Conservation (phyloP, 1,139 yeast species). For the Yamadazyma mexicana region DNA sequence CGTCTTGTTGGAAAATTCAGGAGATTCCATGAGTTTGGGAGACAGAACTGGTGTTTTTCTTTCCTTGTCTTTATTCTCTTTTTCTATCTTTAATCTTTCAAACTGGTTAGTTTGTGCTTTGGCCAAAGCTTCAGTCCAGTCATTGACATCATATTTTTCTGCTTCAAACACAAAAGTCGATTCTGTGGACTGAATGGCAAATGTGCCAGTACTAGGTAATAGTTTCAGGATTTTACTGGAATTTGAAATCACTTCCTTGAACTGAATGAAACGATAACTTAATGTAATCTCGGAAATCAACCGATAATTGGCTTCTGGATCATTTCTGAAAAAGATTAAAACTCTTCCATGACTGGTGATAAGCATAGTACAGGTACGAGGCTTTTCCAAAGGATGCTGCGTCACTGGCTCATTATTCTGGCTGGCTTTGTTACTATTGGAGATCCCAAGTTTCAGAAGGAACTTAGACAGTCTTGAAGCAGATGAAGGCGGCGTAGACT, state of each 20-base stretch:
- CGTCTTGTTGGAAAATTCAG: slow-evolving; percentile 14
- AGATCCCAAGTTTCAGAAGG: slow-evolving; percentile 32
- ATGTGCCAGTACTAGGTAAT: slow-evolving; percentile 45
- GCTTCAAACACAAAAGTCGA: slow-evolving; percentile 57
- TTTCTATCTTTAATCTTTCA: slow-evolving; percentile 35
- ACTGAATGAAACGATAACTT: slow-evolving; percentile 46
- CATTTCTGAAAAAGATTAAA: slow-evolving; percentile 44
- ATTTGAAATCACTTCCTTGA: slow-evolving; percentile 52
- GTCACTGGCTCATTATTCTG: slow-evolving; percentile 15
- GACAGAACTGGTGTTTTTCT: slow-evolving; percentile 14
- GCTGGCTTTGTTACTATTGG: slow-evolving; percentile 18
- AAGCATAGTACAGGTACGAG: slow-evolving; percentile 46
- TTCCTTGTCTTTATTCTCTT: slow-evolving; percentile 2
- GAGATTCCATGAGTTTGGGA: slow-evolving; percentile 28
- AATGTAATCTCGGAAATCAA: slow-evolving; percentile 51
- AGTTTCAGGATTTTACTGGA: slow-evolving; percentile 31
- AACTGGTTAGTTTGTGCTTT: slow-evolving; percentile 47
- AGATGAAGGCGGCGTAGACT: slow-evolving; percentile 1
- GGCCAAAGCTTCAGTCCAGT: slow-evolving; percentile 59
- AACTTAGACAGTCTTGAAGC: slow-evolving; percentile 18
- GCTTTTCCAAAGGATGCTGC: slow-evolving; percentile 35
- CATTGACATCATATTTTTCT: slow-evolving; percentile 50
- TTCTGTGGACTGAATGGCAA: slow-evolving; percentile 51
- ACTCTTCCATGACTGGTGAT: slow-evolving; percentile 60
- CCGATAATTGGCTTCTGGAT: slow-evolving; percentile 30